phyloP scores from a whole-genome alignment of 371 early-diverging fungal species.

The Fennellomyces sp. region DNA sequence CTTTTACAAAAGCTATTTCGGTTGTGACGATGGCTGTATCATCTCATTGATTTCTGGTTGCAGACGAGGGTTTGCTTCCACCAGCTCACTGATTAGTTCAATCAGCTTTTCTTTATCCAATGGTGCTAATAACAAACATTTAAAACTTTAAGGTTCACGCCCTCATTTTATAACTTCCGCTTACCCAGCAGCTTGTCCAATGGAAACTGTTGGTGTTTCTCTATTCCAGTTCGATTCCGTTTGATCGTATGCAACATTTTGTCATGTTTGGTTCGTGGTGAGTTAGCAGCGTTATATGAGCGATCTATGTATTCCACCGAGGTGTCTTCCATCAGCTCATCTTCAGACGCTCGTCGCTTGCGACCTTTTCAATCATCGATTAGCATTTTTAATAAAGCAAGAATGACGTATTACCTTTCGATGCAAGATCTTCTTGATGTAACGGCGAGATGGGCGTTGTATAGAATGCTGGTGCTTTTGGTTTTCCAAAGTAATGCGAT shows the following conservation, averaged over 20 bases:
- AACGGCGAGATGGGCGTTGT: background rate
- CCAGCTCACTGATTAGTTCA: slow-evolving; percentile 20
- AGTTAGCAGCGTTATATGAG: background rate
- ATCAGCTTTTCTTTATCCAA: slow-evolving; percentile 24
- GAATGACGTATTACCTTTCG: background rate
- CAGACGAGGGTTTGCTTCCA: slow-evolving; percentile 18
- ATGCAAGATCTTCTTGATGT: background rate
- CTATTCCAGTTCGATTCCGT: slow-evolving; percentile 12
- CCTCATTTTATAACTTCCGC: too few relatives aligned
- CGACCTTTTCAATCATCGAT: slow-evolving; percentile 2
- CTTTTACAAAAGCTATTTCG: background rate
- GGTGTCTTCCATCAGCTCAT: slow-evolving; percentile 11
- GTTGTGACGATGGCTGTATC: background rate
- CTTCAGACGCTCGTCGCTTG: slow-evolving; percentile 16
- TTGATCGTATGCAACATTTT: slow-evolving; percentile 12
- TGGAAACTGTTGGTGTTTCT: slow-evolving; percentile 18
- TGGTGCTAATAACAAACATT: slow-evolving; percentile 8
- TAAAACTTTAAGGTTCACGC: background rate
- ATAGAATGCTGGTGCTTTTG: slow-evolving; percentile 7
- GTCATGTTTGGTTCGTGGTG: slow-evolving; percentile 7
- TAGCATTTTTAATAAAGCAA: background rate
- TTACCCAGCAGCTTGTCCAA: slow-evolving; percentile 1
- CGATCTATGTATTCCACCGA: background rate
- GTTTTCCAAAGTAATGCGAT: slow-evolving; percentile 15
- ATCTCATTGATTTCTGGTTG: slow-evolving; percentile 18